Evolutionary conservation across 2,329 filamentous ascomycete genomes (phyloP), one percentile per base, ranked within the genome.

Genomic region (Colletotrichum destructivum): DNA sequence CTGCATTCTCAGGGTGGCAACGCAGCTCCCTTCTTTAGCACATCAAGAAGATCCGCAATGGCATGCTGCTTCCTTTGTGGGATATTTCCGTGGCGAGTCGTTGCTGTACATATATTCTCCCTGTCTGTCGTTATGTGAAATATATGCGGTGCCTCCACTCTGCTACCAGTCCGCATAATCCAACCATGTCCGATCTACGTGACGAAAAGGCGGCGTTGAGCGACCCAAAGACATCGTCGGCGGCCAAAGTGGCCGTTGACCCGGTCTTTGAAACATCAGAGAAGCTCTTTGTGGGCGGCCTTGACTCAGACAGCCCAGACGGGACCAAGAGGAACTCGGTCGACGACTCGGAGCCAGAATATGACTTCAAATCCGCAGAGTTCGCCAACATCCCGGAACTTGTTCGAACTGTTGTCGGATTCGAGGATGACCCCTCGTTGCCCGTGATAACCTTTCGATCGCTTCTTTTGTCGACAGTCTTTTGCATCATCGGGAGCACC

Each of bases 381-480:
- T 71, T 71, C n/a, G 52, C 64, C 4, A 71, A 62, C n/a, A 68
- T 71, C 4, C 69, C 69, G 44, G 16, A 75, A 26, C 51, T 75
- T 5, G 88, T 90, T 16, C 86, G 89, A 52, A 84, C 87, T 31
- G 83, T 90, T 52, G 88, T 90, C 74, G 88, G 85, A 75, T 82
- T 91, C 70, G 83, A 85, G 23, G 88, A 91, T 75, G 88, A 91
- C 75, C 84, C 88, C 0, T 84, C 80, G 3, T 80, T 88, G 38
- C 86, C 87, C 0, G 89, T 87, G 15, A 80, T 91, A 26, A 91
- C 89, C 1, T 90, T 91, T 74, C 86, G 89, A 35, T 91, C 89
- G 75, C 88, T 90, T 2, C 88, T 90, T 74, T 77, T 91, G 2
- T 88, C 86, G 6, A 46, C 68, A 12, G 2, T 71, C 16, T 71